A percentile compares a stretch with the other conserved stretches of the same genome.
phyloP scores from a whole-genome alignment of 2,329 filamentous ascomycete genomes.

The Coniella lustricola region DNA sequence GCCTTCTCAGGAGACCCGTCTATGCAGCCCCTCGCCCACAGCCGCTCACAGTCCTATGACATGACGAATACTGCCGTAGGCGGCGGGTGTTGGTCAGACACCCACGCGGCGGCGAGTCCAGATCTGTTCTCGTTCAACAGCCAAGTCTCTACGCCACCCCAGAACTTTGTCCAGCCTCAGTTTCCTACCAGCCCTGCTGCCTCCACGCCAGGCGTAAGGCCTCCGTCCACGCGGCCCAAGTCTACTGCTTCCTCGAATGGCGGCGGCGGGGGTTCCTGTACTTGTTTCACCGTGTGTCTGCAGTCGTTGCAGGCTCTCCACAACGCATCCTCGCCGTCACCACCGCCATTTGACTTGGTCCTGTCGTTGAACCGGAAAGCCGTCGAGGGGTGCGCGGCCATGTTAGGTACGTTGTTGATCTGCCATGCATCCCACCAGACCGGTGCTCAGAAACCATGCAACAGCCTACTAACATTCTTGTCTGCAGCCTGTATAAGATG shows the following conservation, averaged over 20 bases:
- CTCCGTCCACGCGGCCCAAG: slow-evolving; percentile 24
- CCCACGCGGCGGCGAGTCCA: slow-evolving; percentile 17
- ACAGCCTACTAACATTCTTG: not conserved
- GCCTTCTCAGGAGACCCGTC: slow-evolving; percentile 26
- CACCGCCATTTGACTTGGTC: slow-evolving; percentile 37
- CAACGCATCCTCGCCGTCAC: slow-evolving; percentile 32
- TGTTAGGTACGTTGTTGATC: slow-evolving; percentile 33
- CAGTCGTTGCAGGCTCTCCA: slow-evolving; percentile 41
- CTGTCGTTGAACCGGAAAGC: slow-evolving; percentile 40
- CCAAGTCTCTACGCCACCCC: slow-evolving; percentile 29
- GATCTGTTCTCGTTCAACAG: slow-evolving; percentile 27
- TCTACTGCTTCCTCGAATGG: slow-evolving; percentile 20
- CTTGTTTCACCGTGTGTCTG: slow-evolving; percentile 40
- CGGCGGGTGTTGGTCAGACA: slow-evolving; percentile 24
- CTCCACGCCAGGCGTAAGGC: slow-evolving; percentile 29
- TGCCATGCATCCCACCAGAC: too few relatives aligned
- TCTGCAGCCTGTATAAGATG: slow-evolving; percentile 32
- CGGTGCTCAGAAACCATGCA: too few relatives aligned
- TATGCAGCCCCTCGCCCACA: slow-evolving; percentile 23
- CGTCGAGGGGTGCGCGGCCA: slow-evolving; percentile 39
- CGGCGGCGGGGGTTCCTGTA: slow-evolving; percentile 29
- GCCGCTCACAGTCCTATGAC: slow-evolving; percentile 32
- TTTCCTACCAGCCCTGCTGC: slow-evolving; percentile 30
- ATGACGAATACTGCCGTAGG: too few relatives aligned
- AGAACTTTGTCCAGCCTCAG: slow-evolving; percentile 29